phyloP scores from a whole-genome alignment of 2,329 filamentous ascomycete genomes.

The Diaporthe caulivora region DNA sequence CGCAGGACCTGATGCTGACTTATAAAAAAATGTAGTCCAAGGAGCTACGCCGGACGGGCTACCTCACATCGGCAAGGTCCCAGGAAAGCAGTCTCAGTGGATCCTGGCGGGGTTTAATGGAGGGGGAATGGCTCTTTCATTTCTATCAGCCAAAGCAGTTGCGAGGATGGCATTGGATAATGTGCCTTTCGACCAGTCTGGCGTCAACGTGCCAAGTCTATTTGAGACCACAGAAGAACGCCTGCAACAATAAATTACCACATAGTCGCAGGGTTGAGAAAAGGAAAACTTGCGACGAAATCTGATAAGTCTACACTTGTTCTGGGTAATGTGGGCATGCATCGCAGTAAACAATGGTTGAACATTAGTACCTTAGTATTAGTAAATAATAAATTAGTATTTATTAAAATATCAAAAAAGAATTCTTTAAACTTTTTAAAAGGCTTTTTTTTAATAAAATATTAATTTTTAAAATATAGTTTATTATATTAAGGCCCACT shows the following conservation, averaged over 20 bases:
- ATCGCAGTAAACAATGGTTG: background rate
- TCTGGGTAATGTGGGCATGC: too few relatives aligned
- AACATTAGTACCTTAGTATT: too few relatives aligned
- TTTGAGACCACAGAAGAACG: slow-evolving; percentile 36
- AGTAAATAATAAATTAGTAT: too few relatives aligned
- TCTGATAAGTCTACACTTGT: background rate
- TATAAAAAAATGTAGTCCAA: slow-evolving; percentile 6
- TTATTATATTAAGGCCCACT: too few relatives aligned
- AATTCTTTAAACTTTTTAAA: too few relatives aligned
- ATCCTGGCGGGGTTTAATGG: slow-evolving; percentile 39
- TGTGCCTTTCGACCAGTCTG: slow-evolving; percentile 24
- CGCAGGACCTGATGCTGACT: slow-evolving; percentile 4
- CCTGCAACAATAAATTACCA: background rate
- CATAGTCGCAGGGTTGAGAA: too few relatives aligned
- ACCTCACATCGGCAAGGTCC: slow-evolving; percentile 36
- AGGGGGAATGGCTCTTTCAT: slow-evolving; percentile 36
- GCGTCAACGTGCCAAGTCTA: slow-evolving; percentile 21
- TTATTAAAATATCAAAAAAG: too few relatives aligned
- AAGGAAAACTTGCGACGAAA: too few relatives aligned
- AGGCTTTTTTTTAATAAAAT: too few relatives aligned
- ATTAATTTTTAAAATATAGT: too few relatives aligned
- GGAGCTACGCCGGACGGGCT: slow-evolving; percentile 32
- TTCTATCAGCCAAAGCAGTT: slow-evolving; percentile 34
- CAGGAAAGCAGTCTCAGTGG: slow-evolving; percentile 30
- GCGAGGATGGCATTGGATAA: slow-evolving; percentile 28